A percentile compares a stretch with the other conserved stretches of the same genome.
phyloP scores from a whole-genome alignment of 192 early-diverging fungal genomes.

The Umbelopsis isabellina region DNA sequence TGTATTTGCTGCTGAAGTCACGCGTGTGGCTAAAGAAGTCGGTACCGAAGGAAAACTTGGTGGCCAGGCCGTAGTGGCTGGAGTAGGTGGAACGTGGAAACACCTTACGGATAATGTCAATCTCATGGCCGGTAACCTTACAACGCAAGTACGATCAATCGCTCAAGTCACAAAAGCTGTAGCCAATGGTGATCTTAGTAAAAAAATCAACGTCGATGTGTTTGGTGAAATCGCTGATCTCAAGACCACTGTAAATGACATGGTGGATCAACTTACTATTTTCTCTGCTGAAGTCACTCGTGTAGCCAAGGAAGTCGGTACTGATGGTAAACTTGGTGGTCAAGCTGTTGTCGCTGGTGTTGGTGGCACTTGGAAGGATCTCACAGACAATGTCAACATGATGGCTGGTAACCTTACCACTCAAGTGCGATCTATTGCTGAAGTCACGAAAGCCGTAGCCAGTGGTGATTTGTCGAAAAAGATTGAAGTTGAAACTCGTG shows the following conservation, averaged over 20 bases:
- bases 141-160: constrained; percentile 63
- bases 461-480: constrained; percentile 65
- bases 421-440: constrained; percentile 70
- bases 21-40: constrained; percentile 59
- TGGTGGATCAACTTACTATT: constrained; percentile 54
- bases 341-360: constrained; percentile 62
- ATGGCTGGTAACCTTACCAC: constrained; percentile 66
- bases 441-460: constrained; percentile 64
- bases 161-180: constrained; percentile 59
- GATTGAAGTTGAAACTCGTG: constrained; percentile 61
- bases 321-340: constrained; percentile 68
- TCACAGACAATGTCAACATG: constrained; percentile 64
- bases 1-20: constrained; percentile 59
- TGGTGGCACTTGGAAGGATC: constrained; percentile 64
- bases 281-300: constrained; percentile 69
- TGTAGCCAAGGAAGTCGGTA: constrained; percentile 68
- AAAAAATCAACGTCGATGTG: constrained; percentile 56
- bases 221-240: constrained; percentile 66
- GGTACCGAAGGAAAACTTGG: constrained; percentile 67
- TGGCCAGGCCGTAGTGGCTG: constrained; percentile 54
- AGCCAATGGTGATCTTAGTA: constrained; percentile 53
- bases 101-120: constrained; percentile 66
- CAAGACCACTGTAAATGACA: constrained; percentile 67
- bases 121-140: constrained; percentile 64
- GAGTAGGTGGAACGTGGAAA: constrained; percentile 63